A percentile compares a stretch with the other conserved stretches of the same genome.
Conservation (phyloP, 116 monocot genomes). For the Zostera marina region DNA sequence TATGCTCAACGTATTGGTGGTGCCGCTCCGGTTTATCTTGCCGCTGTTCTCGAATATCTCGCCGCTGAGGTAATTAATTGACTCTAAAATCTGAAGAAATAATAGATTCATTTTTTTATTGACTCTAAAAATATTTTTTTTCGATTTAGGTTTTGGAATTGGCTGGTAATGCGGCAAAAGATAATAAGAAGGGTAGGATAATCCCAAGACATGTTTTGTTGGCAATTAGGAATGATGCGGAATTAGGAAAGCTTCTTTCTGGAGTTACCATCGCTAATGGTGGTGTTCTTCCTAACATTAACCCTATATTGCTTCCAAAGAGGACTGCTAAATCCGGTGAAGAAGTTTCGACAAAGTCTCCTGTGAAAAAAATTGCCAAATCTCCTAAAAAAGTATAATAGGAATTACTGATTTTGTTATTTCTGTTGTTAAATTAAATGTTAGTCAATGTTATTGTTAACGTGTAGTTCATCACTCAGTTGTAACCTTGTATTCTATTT, state of each 20-base stretch:
- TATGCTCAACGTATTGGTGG: conserved; percentile 52
- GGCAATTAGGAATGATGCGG: conserved; percentile 38
- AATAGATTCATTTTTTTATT: neutral
- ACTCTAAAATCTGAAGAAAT: neutral
- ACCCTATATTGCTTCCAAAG: conserved; percentile 33
- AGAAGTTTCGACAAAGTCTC: neutral
- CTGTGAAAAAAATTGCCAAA: conserved; percentile 9
- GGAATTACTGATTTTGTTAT: neutral
- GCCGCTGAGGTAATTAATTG: conserved; percentile 21
- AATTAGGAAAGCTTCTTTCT: conserved; percentile 25
- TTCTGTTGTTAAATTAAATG: neutral
- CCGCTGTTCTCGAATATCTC: conserved; percentile 54
- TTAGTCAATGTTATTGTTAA: neutral
- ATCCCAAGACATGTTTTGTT: conserved; percentile 37
- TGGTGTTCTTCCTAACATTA: conserved; percentile 40
- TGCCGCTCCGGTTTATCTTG: conserved; percentile 62
- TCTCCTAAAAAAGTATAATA: conserved; percentile 26
- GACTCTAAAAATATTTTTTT: no score
- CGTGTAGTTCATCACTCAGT: no score
- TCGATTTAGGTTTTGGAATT: conserved; percentile 20
- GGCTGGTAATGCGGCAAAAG: conserved; percentile 33
- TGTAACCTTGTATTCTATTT: no score
- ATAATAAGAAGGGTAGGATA: conserved; percentile 36
- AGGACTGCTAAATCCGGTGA: conserved; percentile 11
- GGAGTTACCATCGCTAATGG: conserved; percentile 39